Evolutionary conservation across 805 yeast genomes (phyloP).

Genomic region (Cyberlindnera sargentensis): DNA sequence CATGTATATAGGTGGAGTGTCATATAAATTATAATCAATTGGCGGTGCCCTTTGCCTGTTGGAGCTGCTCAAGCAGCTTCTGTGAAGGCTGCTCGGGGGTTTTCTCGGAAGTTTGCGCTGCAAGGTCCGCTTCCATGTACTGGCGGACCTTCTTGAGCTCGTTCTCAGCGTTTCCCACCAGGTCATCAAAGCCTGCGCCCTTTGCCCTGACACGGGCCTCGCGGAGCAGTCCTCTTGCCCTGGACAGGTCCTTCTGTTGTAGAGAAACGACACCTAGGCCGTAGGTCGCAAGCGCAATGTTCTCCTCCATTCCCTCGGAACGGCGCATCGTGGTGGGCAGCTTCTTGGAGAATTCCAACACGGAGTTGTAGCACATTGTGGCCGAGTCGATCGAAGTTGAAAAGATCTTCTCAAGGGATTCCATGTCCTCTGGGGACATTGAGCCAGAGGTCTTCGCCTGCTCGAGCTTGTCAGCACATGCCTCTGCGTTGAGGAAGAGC

Average conservation of each 20-base stretch:
- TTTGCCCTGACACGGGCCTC: conserved; percentile 68
- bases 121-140: conserved; percentile 10
- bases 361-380: conserved; percentile 35
- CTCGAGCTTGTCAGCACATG: conserved; percentile 44
- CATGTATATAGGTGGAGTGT: too few species aligned
- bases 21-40: too few species aligned
- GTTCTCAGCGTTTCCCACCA: conserved; percentile 56
- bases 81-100: too few species aligned
- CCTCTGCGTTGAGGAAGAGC: conserved; percentile 60
- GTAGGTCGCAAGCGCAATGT: conserved; percentile 74
- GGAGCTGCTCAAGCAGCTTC: too few species aligned
- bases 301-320: conserved; percentile 45
- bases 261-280: conserved; percentile 76
- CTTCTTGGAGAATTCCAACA: conserved; percentile 35
- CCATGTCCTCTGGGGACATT: conserved; percentile 14
- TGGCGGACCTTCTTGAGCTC: conserved; percentile 51
- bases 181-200: conserved; percentile 55
- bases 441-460: conserved; percentile 19
- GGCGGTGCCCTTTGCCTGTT: too few species aligned
- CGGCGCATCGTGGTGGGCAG: conserved; percentile 29
- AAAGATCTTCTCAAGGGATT: conserved; percentile 17
- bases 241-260: conserved; percentile 47
- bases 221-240: conserved; percentile 54
- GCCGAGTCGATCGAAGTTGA: conserved; percentile 29
- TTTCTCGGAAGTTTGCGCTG: too few species aligned